phyloP scores from a whole-genome alignment of 2,329 filamentous ascomycete genomes.

The Sclerotinia spermophila region DNA sequence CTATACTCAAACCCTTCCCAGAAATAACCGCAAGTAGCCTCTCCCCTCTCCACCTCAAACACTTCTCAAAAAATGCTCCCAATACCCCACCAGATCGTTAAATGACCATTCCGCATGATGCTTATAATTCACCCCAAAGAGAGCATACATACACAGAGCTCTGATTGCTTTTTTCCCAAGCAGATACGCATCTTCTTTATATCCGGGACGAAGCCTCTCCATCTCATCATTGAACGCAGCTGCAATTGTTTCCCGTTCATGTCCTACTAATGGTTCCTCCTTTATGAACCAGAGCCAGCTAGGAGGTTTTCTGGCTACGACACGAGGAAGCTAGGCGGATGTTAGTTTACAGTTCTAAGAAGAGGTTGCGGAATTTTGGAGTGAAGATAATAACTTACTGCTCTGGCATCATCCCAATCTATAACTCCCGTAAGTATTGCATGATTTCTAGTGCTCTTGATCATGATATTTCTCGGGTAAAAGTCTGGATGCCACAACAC shows the following conservation, averaged over 20 bases:
- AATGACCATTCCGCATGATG: neutral
- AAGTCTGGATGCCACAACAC: constrained; percentile 1
- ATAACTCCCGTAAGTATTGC: neutral
- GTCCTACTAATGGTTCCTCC: neutral
- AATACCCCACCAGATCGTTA: neutral
- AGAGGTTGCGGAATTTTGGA: fast-evolving
- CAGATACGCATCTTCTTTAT: neutral
- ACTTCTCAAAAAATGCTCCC: neutral
- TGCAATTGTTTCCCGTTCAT: neutral
- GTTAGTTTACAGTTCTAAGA: neutral
- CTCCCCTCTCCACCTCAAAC: neutral
- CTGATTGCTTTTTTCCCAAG: neutral
- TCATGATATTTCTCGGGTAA: neutral
- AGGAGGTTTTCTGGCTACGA: neutral
- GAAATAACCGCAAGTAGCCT: fast-evolving
- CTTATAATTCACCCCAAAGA: neutral
- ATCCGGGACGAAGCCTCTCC: neutral
- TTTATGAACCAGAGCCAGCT: neutral
- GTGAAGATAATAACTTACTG: neutral
- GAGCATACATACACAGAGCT: neutral
- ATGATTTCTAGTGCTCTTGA: neutral
- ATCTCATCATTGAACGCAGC: neutral
- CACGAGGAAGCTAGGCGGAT: neutral
- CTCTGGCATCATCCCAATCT: neutral
- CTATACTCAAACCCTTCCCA: neutral